Evolutionary conservation across 2,329 filamentous ascomycete genomes (phyloP), one percentile per base, ranked within the genome.

Genomic region (Alternaria tenuissima): DNA sequence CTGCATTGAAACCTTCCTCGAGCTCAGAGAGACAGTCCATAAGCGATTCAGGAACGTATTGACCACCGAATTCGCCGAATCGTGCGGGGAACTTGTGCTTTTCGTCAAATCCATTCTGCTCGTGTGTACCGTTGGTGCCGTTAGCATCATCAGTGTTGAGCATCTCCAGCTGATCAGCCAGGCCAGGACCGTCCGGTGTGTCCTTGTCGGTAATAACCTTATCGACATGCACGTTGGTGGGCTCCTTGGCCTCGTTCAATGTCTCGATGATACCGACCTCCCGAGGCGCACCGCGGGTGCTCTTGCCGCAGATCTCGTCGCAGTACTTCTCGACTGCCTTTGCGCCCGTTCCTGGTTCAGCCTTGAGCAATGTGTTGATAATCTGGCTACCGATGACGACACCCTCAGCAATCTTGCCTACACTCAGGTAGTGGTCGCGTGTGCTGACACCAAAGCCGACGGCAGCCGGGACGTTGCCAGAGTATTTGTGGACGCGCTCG

Each of bases 381-480:
- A 99, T 96, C 82, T 97, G 93, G 74, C 92, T 96, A 60, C 95
- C 95, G 74, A 99, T 96, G 11, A 98, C 95, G 5, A 98, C 94
- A 78, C 94, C 95, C 73, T 98, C 94, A 36, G 94, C 90, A 42
- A 96, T 88, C 64, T 89, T 84, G 39, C 92, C 89, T 7, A 99
- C 91, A 65, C 91, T 92, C 63, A 92, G 79, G 80, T 97, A 99
- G 80, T 99, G 95, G 67, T 98, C 94, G 65, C 91, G 87, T 47
- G 94, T 99, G 82, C 93, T 97, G 62, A 99, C 92, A 74, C 95
- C 95, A 71, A 99, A 99, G 8, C 95, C 95, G 34, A 99, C 91
- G 1, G 94, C 95, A 12, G 94, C 91, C 18, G 95, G 94, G 68
- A 93, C 90, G 79, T 95, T 91, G 41, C 93, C 93, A 46, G 94